These are phyloP conservation scores for Candida argentea DNA, from an alignment of 805 yeast genomes.

Conservation along the genomic window DNA sequence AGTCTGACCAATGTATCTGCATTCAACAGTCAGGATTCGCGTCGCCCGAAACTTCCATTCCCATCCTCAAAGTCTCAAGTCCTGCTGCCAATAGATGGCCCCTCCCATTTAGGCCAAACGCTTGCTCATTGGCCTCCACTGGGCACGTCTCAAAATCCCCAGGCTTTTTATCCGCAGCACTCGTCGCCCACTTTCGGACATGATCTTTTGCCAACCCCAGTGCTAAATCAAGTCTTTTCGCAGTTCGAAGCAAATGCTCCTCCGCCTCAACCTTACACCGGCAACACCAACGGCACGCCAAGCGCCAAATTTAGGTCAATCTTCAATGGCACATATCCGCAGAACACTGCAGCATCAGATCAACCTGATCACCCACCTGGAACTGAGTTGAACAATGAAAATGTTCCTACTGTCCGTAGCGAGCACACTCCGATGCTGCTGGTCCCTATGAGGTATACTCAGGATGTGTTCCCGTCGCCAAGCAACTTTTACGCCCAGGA, in stretches of 20 bases:
- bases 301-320: not conserved
- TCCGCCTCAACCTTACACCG: constrained; percentile 1
- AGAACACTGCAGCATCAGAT: not conserved
- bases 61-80: too few relatives aligned
- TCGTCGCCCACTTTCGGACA: constrained; percentile 12
- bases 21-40: too few relatives aligned
- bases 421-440: constrained; percentile 68
- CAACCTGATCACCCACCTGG: not conserved
- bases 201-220: constrained; percentile 19
- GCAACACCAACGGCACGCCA: constrained; percentile 2
- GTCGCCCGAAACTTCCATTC: too few relatives aligned
- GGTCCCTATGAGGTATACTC: constrained; percentile 60
- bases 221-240: constrained; percentile 22
- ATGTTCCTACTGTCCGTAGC: constrained; percentile 15
- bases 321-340: not conserved
- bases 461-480: constrained; percentile 74
- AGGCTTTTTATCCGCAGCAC: too few relatives aligned
- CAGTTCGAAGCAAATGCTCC: constrained; percentile 6
- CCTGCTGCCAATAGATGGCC: too few relatives aligned
- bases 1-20: too few relatives aligned
- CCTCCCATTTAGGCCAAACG: too few relatives aligned
- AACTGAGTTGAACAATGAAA: not conserved
- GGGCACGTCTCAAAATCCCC: too few relatives aligned
- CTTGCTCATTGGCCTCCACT: too few relatives aligned
- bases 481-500: constrained; percentile 56